Evolutionary conservation across 805 yeast genomes (phyloP).

Genomic region (Saccharomycopsis sp.): DNA sequence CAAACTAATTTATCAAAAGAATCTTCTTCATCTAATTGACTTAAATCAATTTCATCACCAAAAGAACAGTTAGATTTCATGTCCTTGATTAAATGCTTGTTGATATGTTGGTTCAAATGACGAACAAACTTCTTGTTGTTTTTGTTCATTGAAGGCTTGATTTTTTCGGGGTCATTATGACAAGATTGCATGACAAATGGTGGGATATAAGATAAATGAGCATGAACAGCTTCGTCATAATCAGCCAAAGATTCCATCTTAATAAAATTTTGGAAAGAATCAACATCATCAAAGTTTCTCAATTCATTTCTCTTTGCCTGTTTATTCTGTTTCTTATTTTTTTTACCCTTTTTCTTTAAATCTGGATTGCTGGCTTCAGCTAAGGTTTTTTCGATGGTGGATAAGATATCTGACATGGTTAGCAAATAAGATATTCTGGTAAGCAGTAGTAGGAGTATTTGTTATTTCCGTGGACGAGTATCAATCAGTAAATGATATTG

Average conservation of each 20-base stretch:
- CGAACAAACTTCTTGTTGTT: constrained; percentile 63
- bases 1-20: constrained; percentile 43
- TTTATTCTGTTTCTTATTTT: constrained; percentile 8
- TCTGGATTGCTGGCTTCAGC: constrained; percentile 16
- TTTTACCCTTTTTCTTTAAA: constrained; percentile 12
- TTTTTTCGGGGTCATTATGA: constrained; percentile 59
- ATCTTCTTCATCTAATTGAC: constrained; percentile 36
- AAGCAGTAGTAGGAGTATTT: neutral
- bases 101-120: constrained; percentile 65
- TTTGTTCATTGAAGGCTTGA: constrained; percentile 62
- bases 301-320: constrained; percentile 7
- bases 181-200: constrained; percentile 61
- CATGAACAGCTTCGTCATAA: constrained; percentile 54
- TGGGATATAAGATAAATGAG: constrained; percentile 57
- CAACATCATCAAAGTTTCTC: constrained; percentile 45
- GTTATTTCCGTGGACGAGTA: neutral
- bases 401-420: constrained; percentile 19
- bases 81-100: constrained; percentile 59
- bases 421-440: constrained; percentile 1
- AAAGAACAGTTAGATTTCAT: constrained; percentile 52
- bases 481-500: neutral
- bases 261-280: constrained; percentile 50
- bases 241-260: constrained; percentile 70
- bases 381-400: constrained; percentile 17
- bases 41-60: constrained; percentile 35